Conservation (phyloP, 2,329 filamentous ascomycete species). For the Beauveria sp. region DNA sequence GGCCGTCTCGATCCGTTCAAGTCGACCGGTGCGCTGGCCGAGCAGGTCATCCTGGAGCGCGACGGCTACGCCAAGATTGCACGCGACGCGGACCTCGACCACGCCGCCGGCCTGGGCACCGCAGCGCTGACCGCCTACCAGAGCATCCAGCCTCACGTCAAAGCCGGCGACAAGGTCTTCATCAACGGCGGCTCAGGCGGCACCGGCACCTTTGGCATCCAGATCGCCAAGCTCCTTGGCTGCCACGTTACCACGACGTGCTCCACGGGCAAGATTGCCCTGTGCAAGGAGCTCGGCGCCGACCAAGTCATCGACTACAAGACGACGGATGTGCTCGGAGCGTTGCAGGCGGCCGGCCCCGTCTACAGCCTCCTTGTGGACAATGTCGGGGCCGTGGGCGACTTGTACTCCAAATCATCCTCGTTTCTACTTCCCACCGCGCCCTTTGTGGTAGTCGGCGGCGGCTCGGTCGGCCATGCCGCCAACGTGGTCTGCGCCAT, state of each 20-base stretch:
- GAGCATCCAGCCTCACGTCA: constrained; percentile 38
- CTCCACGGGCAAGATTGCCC: constrained; percentile 48
- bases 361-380: constrained; percentile 45
- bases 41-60: constrained; percentile 31
- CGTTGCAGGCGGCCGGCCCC: constrained; percentile 34
- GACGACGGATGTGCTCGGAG: constrained; percentile 31
- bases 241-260: constrained; percentile 55
- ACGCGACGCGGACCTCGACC: constrained; percentile 28
- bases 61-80: constrained; percentile 32
- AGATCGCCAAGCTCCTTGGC: constrained; percentile 55
- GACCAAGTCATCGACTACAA: constrained; percentile 60
- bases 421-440: constrained; percentile 41
- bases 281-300: constrained; percentile 53
- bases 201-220: constrained; percentile 52
- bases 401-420: constrained; percentile 43
- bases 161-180: constrained; percentile 49
- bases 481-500: constrained; percentile 19
- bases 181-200: constrained; percentile 61
- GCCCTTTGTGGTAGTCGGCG: constrained; percentile 45
- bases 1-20: constrained; percentile 26
- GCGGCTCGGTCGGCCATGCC: constrained; percentile 21
- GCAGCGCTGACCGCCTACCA: constrained; percentile 43
- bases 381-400: constrained; percentile 33
- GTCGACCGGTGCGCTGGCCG: constrained; percentile 33
- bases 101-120: constrained; percentile 36